These are phyloP conservation scores for Fusarium sp. DNA, from an alignment of 2,329 filamentous ascomycete species.

Conservation along the genomic window DNA sequence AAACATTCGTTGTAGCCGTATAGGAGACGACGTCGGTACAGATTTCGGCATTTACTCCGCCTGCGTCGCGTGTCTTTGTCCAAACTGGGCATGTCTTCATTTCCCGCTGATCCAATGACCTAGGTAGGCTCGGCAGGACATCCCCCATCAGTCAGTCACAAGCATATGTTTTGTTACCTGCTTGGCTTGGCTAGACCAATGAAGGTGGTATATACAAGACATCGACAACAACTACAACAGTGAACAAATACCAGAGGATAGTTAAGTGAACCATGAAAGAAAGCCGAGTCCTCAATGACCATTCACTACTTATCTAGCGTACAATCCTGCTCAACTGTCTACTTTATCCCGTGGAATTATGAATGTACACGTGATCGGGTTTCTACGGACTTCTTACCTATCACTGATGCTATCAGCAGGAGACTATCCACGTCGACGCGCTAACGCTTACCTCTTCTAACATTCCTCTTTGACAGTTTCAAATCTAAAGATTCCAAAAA, in stretches of 20 bases:
- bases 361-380: conserved; percentile 2
- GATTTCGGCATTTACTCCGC: conserved; percentile 10
- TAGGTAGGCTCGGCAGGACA: conserved; percentile 17
- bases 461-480: neutral
- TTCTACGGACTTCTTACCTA: neutral
- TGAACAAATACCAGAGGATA: neutral
- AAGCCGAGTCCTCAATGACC: neutral
- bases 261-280: neutral
- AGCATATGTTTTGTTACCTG: conserved; percentile 25
- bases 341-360: neutral
- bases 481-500: neutral
- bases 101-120: conserved; percentile 44
- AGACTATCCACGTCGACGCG: neutral
- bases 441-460: conserved; percentile 9
- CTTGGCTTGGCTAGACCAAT: conserved; percentile 14
- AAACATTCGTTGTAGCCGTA: neutral
- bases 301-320: neutral
- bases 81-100: conserved; percentile 35
- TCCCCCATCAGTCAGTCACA: conserved; percentile 20
- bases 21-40: neutral
- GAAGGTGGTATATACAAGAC: conserved; percentile 5
- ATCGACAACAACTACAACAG: neutral
- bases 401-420: neutral
- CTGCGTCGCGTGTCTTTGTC: conserved; percentile 10
- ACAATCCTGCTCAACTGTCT: neutral